Base-by-base conservation (phyloP, 2,329 filamentous ascomycete genomes). In the Lachnellula subtilissima region DNA sequence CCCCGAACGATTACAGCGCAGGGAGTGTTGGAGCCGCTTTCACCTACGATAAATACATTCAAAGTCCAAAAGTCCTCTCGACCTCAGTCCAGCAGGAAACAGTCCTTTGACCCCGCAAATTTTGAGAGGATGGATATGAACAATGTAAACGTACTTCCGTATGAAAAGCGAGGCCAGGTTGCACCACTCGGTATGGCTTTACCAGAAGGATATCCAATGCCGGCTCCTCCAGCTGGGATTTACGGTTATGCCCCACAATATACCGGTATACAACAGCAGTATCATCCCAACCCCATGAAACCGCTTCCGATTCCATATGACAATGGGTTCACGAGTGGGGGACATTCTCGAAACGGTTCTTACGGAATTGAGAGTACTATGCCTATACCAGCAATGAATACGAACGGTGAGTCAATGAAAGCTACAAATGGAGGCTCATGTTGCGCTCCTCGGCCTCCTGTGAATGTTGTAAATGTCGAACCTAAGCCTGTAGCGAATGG, bases 61-160 rank as follows among this genome's bases (percentile, higher is more conserved):
- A 69, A 67, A 49, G 53, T 70, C 17, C 59, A 67, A 50, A 64
- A 68, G 49, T 50, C 58, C 25, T 52, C 61, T n/a, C 57, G 60
- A 46, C 62, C 62, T 17, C 46, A 35, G 4, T 56, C 64, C 22
- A 64, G 59, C 37, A 60, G 67, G 55, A 82, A 79, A 62, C 75
- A 74, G 54, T 80, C 80, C 0, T 76, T 80, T 61, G 80, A 82
- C 57, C 69, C 75, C 0, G 65, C 71, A 2, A 74, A 72, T 9
- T 67, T 85, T 15, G 74, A 77, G 48, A 75, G 80, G 56, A 81
- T 83, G 71, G 78, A 83, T 60, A 71, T 75, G n/a, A 76, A 69
- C 60, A 77, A 76, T 56, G 66, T 82, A 56, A 83, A 81, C 63
- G 69, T 82, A 48, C 54, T 79, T 47, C 68, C 74, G 2, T 65